These are phyloP conservation scores for Hortiboletus flavorubellus DNA, from an alignment of 768 basidiomycete genomes.

Conservation along the genomic window DNA sequence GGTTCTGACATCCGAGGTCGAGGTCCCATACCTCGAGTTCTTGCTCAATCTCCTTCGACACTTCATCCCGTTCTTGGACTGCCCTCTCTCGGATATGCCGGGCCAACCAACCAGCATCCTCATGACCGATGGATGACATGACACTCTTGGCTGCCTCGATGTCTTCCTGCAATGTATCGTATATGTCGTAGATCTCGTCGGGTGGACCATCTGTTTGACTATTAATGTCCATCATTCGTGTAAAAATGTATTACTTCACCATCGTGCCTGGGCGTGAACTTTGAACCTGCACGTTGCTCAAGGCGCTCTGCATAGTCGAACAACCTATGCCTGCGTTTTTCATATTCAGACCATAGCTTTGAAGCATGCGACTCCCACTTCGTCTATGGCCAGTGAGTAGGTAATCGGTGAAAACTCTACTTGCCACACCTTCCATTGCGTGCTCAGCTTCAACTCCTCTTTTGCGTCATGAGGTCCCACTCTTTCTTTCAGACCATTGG, in stretches of 20 bases:
- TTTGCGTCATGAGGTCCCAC: conserved; percentile 64
- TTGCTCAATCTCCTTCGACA: conserved; percentile 60
- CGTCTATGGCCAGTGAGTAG: conserved; percentile 38
- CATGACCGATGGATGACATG: conserved; percentile 38
- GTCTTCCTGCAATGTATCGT: conserved; percentile 61
- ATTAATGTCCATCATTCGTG: background rate
- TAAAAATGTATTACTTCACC: conserved; percentile 28
- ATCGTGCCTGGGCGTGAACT: conserved; percentile 40
- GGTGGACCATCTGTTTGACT: conserved; percentile 29
- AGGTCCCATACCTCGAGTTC: conserved; percentile 63
- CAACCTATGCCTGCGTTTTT: conserved; percentile 51
- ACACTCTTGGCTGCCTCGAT: conserved; percentile 41
- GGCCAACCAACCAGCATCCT: conserved; percentile 64
- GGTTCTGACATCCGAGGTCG: background rate
- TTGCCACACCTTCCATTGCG: conserved; percentile 66
- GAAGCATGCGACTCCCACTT: conserved; percentile 56
- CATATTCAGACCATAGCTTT: conserved; percentile 54
- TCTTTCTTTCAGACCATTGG: conserved; percentile 45
- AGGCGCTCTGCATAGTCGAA: conserved; percentile 65
- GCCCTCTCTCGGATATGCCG: conserved; percentile 47
- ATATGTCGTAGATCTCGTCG: conserved; percentile 51
- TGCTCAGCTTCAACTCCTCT: conserved; percentile 60
- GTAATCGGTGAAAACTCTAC: background rate
- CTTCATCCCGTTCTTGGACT: conserved; percentile 46
- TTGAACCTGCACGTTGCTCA: conserved; percentile 51